These are phyloP conservation scores for Trapa incisa DNA, from an alignment of 345 rosid genomes.

Conservation along the genomic window DNA sequence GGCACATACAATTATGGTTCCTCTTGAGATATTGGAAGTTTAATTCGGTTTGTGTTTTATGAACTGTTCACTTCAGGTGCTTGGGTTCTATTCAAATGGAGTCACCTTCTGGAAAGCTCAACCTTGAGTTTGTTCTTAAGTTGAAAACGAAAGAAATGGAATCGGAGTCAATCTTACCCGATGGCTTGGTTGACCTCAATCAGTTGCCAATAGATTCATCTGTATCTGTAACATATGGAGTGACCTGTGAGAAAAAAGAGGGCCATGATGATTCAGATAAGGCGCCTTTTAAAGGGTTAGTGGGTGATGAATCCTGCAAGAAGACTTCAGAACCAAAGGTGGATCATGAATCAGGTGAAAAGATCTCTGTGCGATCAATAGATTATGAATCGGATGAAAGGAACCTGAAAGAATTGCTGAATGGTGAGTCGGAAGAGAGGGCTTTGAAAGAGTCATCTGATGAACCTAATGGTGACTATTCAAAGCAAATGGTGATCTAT, in stretches of 20 bases:
- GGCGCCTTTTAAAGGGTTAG: constrained; percentile 11
- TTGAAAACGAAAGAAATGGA: constrained; percentile 29
- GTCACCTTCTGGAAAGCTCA: constrained; percentile 22
- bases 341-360: constrained; percentile 22
- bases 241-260: not conserved
- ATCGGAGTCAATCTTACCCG: constrained; percentile 15
- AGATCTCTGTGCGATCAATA: constrained; percentile 8
- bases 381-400: constrained; percentile 14
- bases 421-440: constrained; percentile 21
- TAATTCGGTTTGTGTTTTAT: not conserved
- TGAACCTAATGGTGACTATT: constrained; percentile 18
- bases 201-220: constrained; percentile 23
- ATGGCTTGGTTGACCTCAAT: constrained; percentile 10
- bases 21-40: not conserved
- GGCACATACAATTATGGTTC: not conserved
- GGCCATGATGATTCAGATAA: constrained; percentile 19
- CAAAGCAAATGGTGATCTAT: constrained; percentile 57
- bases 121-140: constrained; percentile 11
- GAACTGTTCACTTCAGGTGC: constrained; percentile 5
- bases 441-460: constrained; percentile 13
- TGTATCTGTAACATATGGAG: constrained; percentile 11
- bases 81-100: constrained; percentile 29
- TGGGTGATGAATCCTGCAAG: constrained; percentile 13
- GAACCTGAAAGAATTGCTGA: not conserved
- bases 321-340: not conserved